phyloP scores from a whole-genome alignment of 768 basidiomycete species.

The Pseudohyphozyma bogoriensis region DNA sequence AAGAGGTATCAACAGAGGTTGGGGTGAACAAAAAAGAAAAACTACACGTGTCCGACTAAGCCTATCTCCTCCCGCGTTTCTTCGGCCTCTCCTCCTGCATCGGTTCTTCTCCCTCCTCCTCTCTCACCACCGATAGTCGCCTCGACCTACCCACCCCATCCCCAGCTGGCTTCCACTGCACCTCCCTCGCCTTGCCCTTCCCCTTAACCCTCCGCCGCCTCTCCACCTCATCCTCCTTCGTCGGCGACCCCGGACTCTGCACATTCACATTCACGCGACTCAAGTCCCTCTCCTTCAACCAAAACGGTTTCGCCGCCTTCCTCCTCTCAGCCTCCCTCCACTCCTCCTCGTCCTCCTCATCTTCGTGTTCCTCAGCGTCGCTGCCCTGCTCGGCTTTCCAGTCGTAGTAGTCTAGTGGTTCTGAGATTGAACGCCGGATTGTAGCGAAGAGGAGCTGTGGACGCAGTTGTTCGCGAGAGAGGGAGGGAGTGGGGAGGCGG shows the following conservation, averaged over 20 bases:
- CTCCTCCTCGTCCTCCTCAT: neutral
- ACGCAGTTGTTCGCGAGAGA: too few species aligned
- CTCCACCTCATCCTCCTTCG: neutral
- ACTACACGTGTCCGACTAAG: neutral
- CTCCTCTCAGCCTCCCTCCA: neutral
- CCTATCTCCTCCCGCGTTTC: neutral
- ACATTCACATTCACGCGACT: neutral
- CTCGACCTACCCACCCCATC: too few species aligned
- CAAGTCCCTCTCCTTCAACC: too few species aligned
- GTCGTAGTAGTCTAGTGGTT: too few species aligned
- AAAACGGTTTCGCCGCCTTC: neutral
- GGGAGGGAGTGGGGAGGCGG: too few species aligned
- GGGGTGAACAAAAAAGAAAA: too few species aligned
- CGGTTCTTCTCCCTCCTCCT: neutral
- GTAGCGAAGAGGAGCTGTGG: too few species aligned
- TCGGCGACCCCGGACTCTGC: neutral
- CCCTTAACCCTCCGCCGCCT: neutral
- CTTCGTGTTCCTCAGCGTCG: neutral
- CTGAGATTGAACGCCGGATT: too few species aligned
- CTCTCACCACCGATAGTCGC: neutral
- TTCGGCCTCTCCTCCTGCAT: neutral
- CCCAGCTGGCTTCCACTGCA: too few species aligned
- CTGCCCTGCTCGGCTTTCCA: neutral
- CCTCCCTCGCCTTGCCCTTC: neutral
- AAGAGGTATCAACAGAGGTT: too few species aligned